Evolutionary conservation across 2,329 filamentous ascomycete species (phyloP).

Genomic region (Canariomyces notabilis): DNA sequence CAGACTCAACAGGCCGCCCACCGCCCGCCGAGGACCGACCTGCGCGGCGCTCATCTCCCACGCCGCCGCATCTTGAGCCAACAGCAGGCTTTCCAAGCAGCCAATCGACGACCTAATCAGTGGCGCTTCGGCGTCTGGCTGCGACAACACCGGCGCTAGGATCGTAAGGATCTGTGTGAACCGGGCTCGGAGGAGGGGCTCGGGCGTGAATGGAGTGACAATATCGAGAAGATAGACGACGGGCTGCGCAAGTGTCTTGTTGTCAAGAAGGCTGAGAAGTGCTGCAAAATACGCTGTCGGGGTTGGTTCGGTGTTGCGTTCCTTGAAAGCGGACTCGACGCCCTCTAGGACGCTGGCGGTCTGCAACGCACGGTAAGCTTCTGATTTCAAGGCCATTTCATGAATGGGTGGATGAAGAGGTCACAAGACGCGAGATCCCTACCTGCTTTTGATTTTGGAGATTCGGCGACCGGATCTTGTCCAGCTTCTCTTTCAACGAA

Average conservation of each 20-base stretch:
- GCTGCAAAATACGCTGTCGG: constrained; percentile 94
- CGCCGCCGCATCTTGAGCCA: constrained; percentile 79
- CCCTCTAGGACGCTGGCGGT: constrained; percentile 82
- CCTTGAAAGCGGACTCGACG: constrained; percentile 86
- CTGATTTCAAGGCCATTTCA: background rate
- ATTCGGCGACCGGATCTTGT: constrained; percentile 95
- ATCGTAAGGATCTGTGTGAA: constrained; percentile 89
- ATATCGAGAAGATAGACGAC: constrained; percentile 95
- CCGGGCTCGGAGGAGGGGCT: constrained; percentile 84
- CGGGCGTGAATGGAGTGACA: constrained; percentile 77
- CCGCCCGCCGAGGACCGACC: constrained; percentile 79
- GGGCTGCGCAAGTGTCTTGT: constrained; percentile 77
- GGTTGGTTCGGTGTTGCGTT: constrained; percentile 77
- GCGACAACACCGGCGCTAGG: constrained; percentile 76
- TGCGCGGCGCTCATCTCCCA: constrained; percentile 84
- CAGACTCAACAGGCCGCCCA: constrained; percentile 79
- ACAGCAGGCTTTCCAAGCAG: constrained; percentile 83
- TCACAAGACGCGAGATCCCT: constrained; percentile 29
- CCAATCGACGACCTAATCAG: constrained; percentile 84
- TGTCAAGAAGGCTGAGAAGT: constrained; percentile 80
- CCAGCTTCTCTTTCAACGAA: constrained; percentile 79
- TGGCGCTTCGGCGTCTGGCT: constrained; percentile 78
- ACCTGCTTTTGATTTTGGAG: constrained; percentile 94
- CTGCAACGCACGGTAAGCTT: constrained; percentile 38
- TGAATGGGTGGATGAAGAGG: constrained; percentile 19